A percentile compares a stretch with the other conserved stretches of the same genome.
phyloP scores from a whole-genome alignment of 805 yeast species.

The Ascoidea tarda region DNA sequence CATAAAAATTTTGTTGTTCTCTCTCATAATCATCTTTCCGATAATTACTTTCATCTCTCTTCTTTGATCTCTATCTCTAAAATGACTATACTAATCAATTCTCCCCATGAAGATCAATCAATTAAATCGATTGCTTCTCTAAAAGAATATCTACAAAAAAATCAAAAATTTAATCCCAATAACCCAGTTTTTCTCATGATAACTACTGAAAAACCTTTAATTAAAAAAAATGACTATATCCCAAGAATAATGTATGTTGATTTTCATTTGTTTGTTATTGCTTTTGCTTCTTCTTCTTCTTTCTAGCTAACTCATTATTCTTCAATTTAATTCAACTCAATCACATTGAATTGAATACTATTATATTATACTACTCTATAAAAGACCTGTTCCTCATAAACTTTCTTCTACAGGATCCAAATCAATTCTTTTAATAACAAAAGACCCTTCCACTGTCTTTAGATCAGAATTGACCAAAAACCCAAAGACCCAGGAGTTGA shows the following conservation, averaged over 20 bases:
- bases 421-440: slow-evolving; percentile 49
- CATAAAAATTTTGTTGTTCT: too few species aligned
- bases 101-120: background rate
- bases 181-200: slow-evolving; percentile 24
- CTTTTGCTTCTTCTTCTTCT: background rate
- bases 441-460: slow-evolving; percentile 55
- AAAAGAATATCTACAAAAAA: background rate
- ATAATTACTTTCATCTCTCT: too few species aligned
- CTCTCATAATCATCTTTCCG: too few species aligned
- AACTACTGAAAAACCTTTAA: slow-evolving; percentile 31
- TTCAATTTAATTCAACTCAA: too few species aligned
- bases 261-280: background rate
- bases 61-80: too few species aligned
- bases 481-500: slow-evolving; percentile 43
- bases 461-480: slow-evolving; percentile 33
- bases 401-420: slow-evolving; percentile 33
- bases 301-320: too few species aligned
- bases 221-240: slow-evolving; percentile 29
- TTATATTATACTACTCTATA: background rate
- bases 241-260: slow-evolving; percentile 33
- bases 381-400: slow-evolving; percentile 34
- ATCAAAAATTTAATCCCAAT: background rate
- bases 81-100: background rate
- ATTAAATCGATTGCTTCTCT: background rate
- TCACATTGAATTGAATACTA: background rate